These are phyloP conservation scores for Candida sp. DNA, from an alignment of 1,139 yeast genomes.

Conservation along the genomic window DNA sequence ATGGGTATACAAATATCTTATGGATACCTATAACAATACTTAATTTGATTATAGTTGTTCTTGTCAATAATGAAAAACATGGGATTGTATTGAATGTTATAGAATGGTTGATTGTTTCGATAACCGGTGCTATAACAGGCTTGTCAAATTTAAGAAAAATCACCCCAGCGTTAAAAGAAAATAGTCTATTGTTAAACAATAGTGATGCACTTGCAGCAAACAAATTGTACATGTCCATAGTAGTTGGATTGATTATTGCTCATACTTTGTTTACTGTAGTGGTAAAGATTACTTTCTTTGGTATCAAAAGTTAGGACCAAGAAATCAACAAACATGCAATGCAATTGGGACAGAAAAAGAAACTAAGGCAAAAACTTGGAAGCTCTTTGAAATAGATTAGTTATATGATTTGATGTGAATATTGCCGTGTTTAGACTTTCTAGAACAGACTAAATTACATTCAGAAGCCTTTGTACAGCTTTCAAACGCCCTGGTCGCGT, in stretches of 20 bases:
- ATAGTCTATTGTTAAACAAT: constrained; percentile 26
- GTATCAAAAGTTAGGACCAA: constrained; percentile 15
- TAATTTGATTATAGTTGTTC: constrained; percentile 45
- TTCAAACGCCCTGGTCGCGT: too few species aligned
- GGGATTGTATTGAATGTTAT: constrained; percentile 29
- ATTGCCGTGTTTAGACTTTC: too few species aligned
- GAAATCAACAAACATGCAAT: neutral
- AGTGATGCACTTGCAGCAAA: constrained; percentile 19
- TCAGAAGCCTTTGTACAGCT: too few species aligned
- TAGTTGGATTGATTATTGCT: constrained; percentile 29
- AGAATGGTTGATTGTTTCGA: constrained; percentile 46
- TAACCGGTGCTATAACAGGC: constrained; percentile 49
- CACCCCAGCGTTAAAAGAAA: constrained; percentile 37
- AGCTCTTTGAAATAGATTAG: too few species aligned
- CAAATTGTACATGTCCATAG: constrained; percentile 13
- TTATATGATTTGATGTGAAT: too few species aligned
- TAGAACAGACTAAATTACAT: too few species aligned
- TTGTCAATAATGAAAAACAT: constrained; percentile 36
- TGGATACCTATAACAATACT: constrained; percentile 79
- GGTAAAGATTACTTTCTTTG: constrained; percentile 51
- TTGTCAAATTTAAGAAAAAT: constrained; percentile 42
- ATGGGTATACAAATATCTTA: constrained; percentile 74
- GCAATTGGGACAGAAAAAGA: too few species aligned
- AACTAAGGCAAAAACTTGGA: too few species aligned
- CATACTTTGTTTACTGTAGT: constrained; percentile 44